Conservation (phyloP, 208 protist genomes). For the Angomonas desouzai region DNA sequence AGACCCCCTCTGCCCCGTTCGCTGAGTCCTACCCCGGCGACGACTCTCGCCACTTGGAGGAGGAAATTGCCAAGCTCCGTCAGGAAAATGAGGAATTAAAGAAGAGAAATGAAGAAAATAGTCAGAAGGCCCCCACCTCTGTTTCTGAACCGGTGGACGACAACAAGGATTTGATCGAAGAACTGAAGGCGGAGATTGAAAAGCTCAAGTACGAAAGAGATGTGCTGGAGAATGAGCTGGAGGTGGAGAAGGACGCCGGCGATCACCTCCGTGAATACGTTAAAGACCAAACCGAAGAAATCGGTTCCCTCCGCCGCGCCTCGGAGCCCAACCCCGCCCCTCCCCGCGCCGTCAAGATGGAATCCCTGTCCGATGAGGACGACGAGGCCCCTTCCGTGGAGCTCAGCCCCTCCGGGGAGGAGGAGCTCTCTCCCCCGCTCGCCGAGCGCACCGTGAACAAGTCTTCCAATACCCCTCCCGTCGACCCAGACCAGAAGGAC, state of each 20-base stretch:
- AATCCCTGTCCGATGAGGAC: conserved; percentile 8
- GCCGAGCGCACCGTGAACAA: conserved; percentile 11
- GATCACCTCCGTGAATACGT: conserved; percentile 3
- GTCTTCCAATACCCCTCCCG: not conserved
- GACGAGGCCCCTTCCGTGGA: conserved; percentile 13
- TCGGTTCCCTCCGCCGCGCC: not conserved
- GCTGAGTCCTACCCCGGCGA: conserved; percentile 1
- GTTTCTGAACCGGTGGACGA: not conserved
- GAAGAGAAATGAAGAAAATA: not conserved
- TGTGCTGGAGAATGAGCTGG: not conserved
- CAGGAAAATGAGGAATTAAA: conserved; percentile 19
- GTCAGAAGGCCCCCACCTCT: too few species aligned
- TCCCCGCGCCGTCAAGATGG: not conserved
- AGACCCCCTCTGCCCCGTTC: not conserved
- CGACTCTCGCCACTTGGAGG: conserved; percentile 15
- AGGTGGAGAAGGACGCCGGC: conserved; percentile 6
- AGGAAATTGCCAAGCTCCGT: conserved; percentile 23
- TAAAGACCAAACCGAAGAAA: conserved; percentile 1
- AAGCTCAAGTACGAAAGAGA: conserved; percentile 14
- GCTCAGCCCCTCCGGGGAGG: conserved; percentile 11
- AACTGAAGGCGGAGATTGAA: conserved; percentile 17
- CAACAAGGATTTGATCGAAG: not conserved
- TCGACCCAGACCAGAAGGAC: not conserved
- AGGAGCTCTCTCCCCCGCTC: conserved; percentile 9
- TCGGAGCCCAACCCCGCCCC: not conserved